Percentiles rank a stretch among this genome's conserved stretches.
Conservation (phyloP, 768 basidiomycete species). For the Tulasnella sp. region DNA sequence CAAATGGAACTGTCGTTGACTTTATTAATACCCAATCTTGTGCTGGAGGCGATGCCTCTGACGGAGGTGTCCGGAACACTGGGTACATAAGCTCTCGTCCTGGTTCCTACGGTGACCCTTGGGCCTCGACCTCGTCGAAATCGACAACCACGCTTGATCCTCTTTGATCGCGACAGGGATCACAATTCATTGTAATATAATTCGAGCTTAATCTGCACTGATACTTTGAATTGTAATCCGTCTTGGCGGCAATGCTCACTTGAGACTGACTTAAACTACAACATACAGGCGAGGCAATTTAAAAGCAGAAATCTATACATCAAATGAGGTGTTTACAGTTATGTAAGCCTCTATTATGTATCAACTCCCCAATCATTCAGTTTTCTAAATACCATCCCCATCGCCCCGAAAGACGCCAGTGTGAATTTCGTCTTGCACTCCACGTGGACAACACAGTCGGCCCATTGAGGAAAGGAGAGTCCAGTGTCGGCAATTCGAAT, state of each 20-base stretch:
- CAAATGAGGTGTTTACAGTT: no score
- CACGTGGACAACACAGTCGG: not conserved
- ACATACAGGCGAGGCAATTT: not conserved
- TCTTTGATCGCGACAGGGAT: not conserved
- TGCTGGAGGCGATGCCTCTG: no score
- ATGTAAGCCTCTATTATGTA: no score
- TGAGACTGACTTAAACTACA: not conserved
- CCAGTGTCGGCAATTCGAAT: not conserved
- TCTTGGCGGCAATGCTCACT: no score
- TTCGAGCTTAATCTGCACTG: not conserved
- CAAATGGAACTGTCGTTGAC: no score
- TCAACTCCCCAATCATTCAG: not conserved
- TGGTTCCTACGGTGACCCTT: no score
- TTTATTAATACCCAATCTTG: no score
- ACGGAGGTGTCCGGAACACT: no score
- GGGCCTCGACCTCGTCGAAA: no score
- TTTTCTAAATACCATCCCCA: not conserved
- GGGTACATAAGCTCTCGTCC: no score
- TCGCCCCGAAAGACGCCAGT: not conserved
- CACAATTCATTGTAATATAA: not conserved
- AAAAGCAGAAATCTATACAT: not conserved
- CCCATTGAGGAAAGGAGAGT: not conserved
- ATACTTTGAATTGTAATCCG: no score
- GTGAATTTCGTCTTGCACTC: not conserved
- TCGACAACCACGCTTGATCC: not conserved